A percentile compares a stretch with the other conserved stretches of the same genome.
Conservation (phyloP, 345 rosid species). For the Iberis pinnata region DNA sequence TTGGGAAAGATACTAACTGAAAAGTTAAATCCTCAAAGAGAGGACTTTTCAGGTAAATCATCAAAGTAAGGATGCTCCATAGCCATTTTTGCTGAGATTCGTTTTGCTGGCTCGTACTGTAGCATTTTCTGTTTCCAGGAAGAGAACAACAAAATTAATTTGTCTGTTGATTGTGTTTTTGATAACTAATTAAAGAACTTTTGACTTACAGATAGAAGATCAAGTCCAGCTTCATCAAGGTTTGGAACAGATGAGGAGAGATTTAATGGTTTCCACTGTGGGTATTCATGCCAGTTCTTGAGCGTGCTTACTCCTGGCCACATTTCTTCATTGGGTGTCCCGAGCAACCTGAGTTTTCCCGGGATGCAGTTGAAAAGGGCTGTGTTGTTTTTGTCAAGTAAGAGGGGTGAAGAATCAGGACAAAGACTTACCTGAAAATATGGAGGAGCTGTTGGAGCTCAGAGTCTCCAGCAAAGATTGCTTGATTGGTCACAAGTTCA, state of each 20-base stretch:
- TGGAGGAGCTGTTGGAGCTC: conserved; percentile 94
- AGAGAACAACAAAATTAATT: conserved; percentile 1
- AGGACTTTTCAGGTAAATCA: conserved; percentile 48
- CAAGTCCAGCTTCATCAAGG: conserved; percentile 60
- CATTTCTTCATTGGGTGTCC: conserved; percentile 80
- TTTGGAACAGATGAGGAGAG: conserved; percentile 58
- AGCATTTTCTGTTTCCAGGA: conserved; percentile 67
- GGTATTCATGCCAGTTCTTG: conserved; percentile 96
- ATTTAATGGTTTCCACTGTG: conserved; percentile 75
- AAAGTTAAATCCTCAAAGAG: conserved; percentile 41
- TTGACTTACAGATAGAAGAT: conserved; percentile 62
- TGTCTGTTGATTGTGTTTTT: conserved; percentile 5
- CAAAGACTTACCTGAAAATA: conserved; percentile 57
- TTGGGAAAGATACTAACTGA: not conserved
- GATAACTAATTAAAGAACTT: not conserved
- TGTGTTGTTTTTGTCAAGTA: not conserved
- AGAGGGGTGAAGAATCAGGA: not conserved
- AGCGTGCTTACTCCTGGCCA: conserved; percentile 93
- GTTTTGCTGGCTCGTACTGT: conserved; percentile 73
- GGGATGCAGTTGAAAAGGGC: not conserved
- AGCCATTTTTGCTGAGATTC: conserved; percentile 88
- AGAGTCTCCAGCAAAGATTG: conserved; percentile 88
- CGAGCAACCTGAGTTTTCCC: conserved; percentile 53
- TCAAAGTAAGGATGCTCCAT: conserved; percentile 93
- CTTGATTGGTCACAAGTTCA: conserved; percentile 77